Conservation (phyloP, 495 filamentous ascomycete genomes). For the Echria macrotheca region DNA sequence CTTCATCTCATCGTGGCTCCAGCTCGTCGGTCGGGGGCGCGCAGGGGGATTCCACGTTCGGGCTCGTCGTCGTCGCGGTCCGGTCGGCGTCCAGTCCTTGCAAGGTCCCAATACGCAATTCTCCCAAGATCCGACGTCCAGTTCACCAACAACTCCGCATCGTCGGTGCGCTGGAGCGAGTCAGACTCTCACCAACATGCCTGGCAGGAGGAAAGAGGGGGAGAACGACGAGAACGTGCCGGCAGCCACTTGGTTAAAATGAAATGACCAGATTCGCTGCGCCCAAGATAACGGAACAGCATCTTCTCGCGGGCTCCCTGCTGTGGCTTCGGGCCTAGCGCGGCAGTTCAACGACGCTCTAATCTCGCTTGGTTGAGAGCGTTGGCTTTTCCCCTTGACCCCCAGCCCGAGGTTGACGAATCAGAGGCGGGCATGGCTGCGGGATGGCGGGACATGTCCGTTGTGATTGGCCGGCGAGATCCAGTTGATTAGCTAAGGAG, state of each 20-base stretch:
- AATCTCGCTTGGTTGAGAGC: conserved; percentile 23
- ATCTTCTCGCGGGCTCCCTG: neutral
- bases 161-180: conserved; percentile 5
- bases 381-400: conserved; percentile 9
- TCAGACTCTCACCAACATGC: conserved; percentile 12
- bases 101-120: too few species aligned
- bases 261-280: neutral
- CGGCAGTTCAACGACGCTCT: conserved; percentile 1
- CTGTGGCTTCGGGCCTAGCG: conserved; percentile 3
- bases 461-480: conserved; percentile 14
- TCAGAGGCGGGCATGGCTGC: conserved; percentile 7
- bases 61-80: too few species aligned
- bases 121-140: too few species aligned
- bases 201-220: conserved; percentile 1
- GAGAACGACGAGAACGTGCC: conserved; percentile 1
- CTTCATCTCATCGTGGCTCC: conserved; percentile 24
- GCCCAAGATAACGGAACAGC: neutral
- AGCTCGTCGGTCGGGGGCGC: too few species aligned
- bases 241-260: conserved; percentile 10
- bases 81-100: too few species aligned
- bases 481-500: neutral
- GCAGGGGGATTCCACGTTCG: too few species aligned
- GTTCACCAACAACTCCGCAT: too few species aligned
- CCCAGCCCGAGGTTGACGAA: conserved; percentile 19
- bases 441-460: conserved; percentile 4